phyloP scores from a whole-genome alignment of 2,329 filamentous ascomycete genomes.

The Aspergillus sp. region DNA sequence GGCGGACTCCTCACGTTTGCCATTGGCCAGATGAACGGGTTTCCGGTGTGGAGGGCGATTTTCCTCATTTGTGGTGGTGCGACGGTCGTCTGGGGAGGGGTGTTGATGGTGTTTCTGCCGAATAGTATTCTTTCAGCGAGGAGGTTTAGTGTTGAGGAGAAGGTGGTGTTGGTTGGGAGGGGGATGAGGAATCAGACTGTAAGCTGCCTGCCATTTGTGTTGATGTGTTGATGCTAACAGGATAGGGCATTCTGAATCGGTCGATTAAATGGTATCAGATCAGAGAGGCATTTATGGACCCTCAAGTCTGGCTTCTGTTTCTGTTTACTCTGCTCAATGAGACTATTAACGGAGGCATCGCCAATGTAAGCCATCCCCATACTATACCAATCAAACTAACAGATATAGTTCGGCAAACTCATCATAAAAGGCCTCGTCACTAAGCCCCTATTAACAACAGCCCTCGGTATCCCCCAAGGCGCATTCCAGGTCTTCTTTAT shows the following conservation, averaged over 20 bases:
- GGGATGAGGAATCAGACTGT: slow-evolving; percentile 16
- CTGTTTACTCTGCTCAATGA: slow-evolving; percentile 50
- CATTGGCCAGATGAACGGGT: slow-evolving; percentile 37
- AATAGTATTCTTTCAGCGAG: slow-evolving; percentile 40
- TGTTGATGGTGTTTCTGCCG: slow-evolving; percentile 40
- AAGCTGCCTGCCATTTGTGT: neutral
- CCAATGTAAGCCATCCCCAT: slow-evolving; percentile 28
- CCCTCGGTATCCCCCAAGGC: slow-evolving; percentile 52
- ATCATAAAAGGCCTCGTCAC: slow-evolving; percentile 47
- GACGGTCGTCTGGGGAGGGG: slow-evolving; percentile 39
- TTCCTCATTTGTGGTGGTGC: slow-evolving; percentile 43
- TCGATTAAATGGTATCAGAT: slow-evolving; percentile 47
- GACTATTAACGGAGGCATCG: slow-evolving; percentile 47
- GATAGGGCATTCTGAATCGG: slow-evolving; percentile 42
- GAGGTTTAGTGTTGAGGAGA: slow-evolving; percentile 40
- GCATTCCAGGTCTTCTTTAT: slow-evolving; percentile 50
- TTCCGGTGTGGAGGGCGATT: slow-evolving; percentile 43
- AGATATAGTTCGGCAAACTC: slow-evolving; percentile 44
- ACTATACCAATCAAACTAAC: neutral
- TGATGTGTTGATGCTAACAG: neutral
- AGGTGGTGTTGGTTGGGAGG: slow-evolving; percentile 38
- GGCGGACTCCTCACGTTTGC: slow-evolving; percentile 25
- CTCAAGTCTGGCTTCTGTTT: slow-evolving; percentile 43
- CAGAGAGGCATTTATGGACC: slow-evolving; percentile 42
- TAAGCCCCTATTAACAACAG: slow-evolving; percentile 44